Conservation (phyloP, 2,329 filamentous ascomycete species). For the Pseudocercospora fuligena region DNA sequence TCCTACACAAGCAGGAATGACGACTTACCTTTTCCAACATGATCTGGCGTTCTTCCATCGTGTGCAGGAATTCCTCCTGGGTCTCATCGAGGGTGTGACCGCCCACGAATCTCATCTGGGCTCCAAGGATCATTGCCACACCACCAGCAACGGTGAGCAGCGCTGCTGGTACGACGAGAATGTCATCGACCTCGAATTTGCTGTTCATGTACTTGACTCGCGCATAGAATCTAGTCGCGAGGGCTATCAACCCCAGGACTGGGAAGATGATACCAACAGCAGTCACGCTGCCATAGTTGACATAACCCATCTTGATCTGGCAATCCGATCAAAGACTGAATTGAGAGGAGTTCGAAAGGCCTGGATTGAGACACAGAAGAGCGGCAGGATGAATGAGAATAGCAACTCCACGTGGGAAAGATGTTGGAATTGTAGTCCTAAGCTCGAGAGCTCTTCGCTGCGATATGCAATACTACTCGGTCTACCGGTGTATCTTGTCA, state of each 20-base stretch:
- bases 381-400: slow-evolving; percentile 4
- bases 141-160: slow-evolving; percentile 20
- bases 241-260: slow-evolving; percentile 12
- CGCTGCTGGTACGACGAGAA: slow-evolving; percentile 23
- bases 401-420: slow-evolving; percentile 10
- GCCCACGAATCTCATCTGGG: slow-evolving; percentile 20
- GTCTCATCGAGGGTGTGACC: slow-evolving; percentile 17
- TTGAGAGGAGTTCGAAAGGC: not conserved
- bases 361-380: not conserved
- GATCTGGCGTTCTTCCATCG: slow-evolving; percentile 14
- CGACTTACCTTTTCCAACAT: slow-evolving; percentile 16
- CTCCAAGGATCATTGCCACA: slow-evolving; percentile 19
- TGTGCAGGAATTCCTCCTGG: slow-evolving; percentile 15
- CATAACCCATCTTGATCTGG: slow-evolving; percentile 14
- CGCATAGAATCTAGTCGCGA: slow-evolving; percentile 18
- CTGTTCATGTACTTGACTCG: slow-evolving; percentile 18
- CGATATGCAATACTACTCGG: not conserved
- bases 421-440: slow-evolving; percentile 12
- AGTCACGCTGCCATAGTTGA: slow-evolving; percentile 19
- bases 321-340: not conserved
- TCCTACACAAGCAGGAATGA: not conserved
- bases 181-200: slow-evolving; percentile 22
- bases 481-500: not conserved
- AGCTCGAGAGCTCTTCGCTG: not conserved
- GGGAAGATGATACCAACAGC: slow-evolving; percentile 22